Conservation (phyloP, 148 eudicot species). For the Talinum fruticosum region DNA sequence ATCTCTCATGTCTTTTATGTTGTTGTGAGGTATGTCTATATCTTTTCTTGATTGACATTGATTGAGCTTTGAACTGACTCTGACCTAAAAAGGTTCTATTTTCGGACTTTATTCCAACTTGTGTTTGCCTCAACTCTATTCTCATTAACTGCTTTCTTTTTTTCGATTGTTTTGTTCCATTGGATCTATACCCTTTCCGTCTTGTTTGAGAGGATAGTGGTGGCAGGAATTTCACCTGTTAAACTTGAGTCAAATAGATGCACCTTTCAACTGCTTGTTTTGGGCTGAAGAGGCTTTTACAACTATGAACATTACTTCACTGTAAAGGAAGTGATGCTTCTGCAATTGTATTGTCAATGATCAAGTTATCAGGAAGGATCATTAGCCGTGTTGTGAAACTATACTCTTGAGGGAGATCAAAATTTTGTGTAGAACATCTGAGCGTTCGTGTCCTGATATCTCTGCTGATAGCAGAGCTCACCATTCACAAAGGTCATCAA, state of each 20-base stretch:
- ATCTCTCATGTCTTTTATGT: background rate
- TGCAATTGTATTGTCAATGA: too few species aligned
- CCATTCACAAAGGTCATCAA: too few species aligned
- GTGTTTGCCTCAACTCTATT: background rate
- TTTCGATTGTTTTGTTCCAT: background rate
- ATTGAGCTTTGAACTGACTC: background rate
- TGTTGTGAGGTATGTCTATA: slow-evolving; percentile 7
- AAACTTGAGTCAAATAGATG: background rate
- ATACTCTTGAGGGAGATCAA: background rate
- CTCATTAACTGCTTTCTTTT: background rate
- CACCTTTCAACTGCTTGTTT: too few species aligned
- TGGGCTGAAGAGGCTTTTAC: too few species aligned
- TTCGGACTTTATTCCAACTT: background rate
- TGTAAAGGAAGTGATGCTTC: too few species aligned
- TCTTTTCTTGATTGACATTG: background rate
- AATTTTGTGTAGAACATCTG: too few species aligned
- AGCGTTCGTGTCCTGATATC: background rate
- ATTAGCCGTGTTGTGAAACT: too few species aligned
- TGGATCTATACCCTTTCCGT: background rate
- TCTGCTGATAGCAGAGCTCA: too few species aligned
- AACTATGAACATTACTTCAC: too few species aligned
- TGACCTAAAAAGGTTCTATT: background rate
- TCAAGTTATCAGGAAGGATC: too few species aligned
- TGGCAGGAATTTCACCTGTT: background rate
- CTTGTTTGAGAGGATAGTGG: background rate